Percentiles rank a stretch among this genome's conserved stretches.
These are phyloP conservation scores for Ceratocystis alfenasii DNA, from an alignment of 2,329 filamentous ascomycete genomes.

Conservation along the genomic window DNA sequence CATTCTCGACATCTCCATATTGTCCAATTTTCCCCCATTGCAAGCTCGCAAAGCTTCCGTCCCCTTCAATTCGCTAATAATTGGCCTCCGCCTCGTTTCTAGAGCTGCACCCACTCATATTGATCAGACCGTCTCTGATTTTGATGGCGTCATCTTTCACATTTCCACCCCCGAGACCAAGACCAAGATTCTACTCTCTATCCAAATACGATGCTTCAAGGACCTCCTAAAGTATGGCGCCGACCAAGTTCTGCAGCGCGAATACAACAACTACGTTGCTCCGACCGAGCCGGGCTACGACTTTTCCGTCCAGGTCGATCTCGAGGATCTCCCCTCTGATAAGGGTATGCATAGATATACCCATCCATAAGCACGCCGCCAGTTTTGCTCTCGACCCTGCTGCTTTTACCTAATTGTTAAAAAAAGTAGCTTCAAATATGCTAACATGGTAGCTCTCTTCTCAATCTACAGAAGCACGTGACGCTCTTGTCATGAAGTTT, in stretches of 20 bases:
- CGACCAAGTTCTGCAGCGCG: slow-evolving; percentile 77
- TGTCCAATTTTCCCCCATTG: neutral
- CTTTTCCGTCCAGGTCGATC: slow-evolving; percentile 82
- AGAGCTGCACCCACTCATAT: slow-evolving; percentile 69
- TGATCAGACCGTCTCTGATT: slow-evolving; percentile 97
- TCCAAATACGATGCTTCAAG: slow-evolving; percentile 86
- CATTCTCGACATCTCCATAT: neutral
- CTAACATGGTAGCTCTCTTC: neutral
- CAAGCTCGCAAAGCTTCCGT: neutral
- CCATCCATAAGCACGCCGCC: neutral
- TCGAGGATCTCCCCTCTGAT: slow-evolving; percentile 72
- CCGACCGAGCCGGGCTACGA: slow-evolving; percentile 83
- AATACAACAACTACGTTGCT: slow-evolving; percentile 88
- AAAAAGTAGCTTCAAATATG: neutral
- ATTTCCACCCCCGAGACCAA: slow-evolving; percentile 92
- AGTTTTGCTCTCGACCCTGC: neutral
- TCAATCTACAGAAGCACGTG: slow-evolving; percentile 53
- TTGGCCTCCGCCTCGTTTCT: slow-evolving; percentile 28
- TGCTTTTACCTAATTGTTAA: neutral
- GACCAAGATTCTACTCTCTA: slow-evolving; percentile 85
- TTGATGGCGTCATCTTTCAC: slow-evolving; percentile 97
- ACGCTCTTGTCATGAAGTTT: slow-evolving; percentile 76
- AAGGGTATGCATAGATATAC: slow-evolving; percentile 43
- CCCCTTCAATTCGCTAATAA: neutral
- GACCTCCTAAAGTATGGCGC: slow-evolving; percentile 92